phyloP scores from a whole-genome alignment of 345 rosid genomes.

The Hypericum androsaemum region DNA sequence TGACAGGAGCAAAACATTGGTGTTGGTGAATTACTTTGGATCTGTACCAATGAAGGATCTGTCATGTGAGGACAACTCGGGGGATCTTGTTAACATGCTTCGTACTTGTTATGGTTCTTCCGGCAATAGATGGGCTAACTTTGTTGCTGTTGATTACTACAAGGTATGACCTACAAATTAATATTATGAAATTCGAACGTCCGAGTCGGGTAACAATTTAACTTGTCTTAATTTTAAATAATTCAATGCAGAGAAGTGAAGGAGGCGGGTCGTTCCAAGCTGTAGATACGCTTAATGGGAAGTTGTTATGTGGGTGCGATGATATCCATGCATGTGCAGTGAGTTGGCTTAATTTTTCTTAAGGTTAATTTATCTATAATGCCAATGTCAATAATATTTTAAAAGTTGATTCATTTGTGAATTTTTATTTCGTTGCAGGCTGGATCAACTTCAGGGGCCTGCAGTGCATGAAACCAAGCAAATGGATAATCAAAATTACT shows the following conservation, averaged over 20 bases:
- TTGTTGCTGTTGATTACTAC: conserved; percentile 44
- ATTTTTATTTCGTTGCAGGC: neutral
- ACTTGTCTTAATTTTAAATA: neutral
- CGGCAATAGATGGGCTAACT: conserved; percentile 50
- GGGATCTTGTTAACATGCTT: conserved; percentile 21
- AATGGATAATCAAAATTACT: no score
- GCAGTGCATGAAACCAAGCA: neutral
- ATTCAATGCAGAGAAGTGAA: conserved; percentile 30
- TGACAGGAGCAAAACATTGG: conserved; percentile 40
- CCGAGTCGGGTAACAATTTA: no score
- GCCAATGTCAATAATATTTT: neutral
- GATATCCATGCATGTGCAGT: conserved; percentile 34
- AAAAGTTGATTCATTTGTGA: neutral
- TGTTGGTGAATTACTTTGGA: conserved; percentile 36
- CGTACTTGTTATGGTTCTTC: conserved; percentile 33
- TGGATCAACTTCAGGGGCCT: conserved; percentile 2
- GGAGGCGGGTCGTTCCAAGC: conserved; percentile 63
- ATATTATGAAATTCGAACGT: no score
- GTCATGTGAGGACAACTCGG: conserved; percentile 37
- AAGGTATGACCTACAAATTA: no score
- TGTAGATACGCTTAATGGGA: conserved; percentile 45
- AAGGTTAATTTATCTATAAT: neutral
- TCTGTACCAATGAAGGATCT: conserved; percentile 23
- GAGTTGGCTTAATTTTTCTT: neutral
- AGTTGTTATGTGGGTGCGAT: conserved; percentile 35